These are phyloP conservation scores for Pseudogymnoascus sp. DNA, from an alignment of 2,329 filamentous ascomycete genomes.

Conservation along the genomic window DNA sequence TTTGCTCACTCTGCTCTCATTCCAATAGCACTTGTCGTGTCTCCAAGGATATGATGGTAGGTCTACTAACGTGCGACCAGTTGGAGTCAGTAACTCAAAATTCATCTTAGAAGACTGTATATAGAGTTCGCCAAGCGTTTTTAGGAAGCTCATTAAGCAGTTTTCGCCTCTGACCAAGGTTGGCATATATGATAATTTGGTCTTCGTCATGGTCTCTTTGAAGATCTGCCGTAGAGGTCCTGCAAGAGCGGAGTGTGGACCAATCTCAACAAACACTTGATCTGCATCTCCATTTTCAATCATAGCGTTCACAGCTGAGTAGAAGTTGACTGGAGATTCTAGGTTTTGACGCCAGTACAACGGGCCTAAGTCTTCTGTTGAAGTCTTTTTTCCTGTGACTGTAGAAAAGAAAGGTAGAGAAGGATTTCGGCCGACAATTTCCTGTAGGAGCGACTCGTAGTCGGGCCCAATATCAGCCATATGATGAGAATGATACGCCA, in stretches of 20 bases:
- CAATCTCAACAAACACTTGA: conserved; percentile 13
- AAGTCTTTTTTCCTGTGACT: conserved; percentile 13
- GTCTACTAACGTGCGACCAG: conserved; percentile 28
- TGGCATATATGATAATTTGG: conserved; percentile 13
- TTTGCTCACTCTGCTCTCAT: conserved; percentile 41
- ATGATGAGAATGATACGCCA: conserved; percentile 28
- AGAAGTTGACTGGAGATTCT: conserved; percentile 35
- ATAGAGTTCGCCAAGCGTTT: conserved; percentile 14
- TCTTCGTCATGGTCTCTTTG: not conserved
- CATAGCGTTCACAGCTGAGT: conserved; percentile 18
- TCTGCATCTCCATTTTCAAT: not conserved
- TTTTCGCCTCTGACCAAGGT: conserved; percentile 14
- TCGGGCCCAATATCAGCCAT: conserved; percentile 25
- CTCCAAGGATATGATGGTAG: conserved; percentile 48
- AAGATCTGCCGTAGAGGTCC: conserved; percentile 27
- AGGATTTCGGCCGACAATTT: not conserved
- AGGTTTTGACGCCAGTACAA: conserved; percentile 40
- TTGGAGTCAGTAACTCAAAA: not conserved
- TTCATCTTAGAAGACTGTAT: conserved; percentile 10
- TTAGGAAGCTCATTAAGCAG: conserved; percentile 14
- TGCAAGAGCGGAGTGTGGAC: conserved; percentile 31
- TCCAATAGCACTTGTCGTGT: conserved; percentile 42
- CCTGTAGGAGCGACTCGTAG: conserved; percentile 15
- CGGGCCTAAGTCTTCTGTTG: conserved; percentile 4
- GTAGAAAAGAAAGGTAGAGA: conserved; percentile 2